phyloP scores from a whole-genome alignment of 1,139 yeast species.

The Suhomyces maxii region DNA sequence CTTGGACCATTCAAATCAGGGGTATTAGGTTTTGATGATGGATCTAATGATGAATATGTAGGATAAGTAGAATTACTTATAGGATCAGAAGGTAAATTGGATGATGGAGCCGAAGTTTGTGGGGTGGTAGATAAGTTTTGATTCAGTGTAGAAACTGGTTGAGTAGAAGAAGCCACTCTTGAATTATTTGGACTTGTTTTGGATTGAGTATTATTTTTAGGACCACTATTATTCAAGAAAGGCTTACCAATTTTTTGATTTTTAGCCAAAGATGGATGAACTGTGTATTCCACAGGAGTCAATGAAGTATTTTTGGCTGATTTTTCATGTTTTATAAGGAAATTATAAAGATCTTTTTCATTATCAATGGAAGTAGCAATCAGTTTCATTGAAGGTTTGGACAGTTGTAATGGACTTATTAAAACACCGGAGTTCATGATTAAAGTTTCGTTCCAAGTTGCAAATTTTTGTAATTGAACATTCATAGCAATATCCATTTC shows the following conservation, averaged over 20 bases:
- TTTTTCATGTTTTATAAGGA: constrained; percentile 52
- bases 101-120: constrained; percentile 1
- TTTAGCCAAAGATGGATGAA: constrained; percentile 67
- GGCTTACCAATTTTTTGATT: constrained; percentile 34
- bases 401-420: constrained; percentile 59
- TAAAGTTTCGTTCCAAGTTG: constrained; percentile 82
- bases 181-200: background rate
- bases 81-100: constrained; percentile 1
- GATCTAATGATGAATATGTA: constrained; percentile 37
- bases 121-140: background rate
- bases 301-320: constrained; percentile 34
- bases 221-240: constrained; percentile 31
- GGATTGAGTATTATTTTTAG: constrained; percentile 12
- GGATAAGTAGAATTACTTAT: constrained; percentile 1
- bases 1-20: constrained; percentile 44
- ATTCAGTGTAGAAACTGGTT: background rate
- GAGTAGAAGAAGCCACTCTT: background rate
- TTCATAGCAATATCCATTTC: constrained; percentile 89
- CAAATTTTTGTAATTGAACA: constrained; percentile 83
- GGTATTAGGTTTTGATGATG: constrained; percentile 28
- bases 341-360: constrained; percentile 77
- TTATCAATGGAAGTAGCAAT: constrained; percentile 77
- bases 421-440: constrained; percentile 84
- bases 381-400: constrained; percentile 63
- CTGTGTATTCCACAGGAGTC: constrained; percentile 70